Evolutionary conservation across 257 asterid species (phyloP), one percentile per base, ranked within the genome.

Genomic region (Fraxinus americana): DNA sequence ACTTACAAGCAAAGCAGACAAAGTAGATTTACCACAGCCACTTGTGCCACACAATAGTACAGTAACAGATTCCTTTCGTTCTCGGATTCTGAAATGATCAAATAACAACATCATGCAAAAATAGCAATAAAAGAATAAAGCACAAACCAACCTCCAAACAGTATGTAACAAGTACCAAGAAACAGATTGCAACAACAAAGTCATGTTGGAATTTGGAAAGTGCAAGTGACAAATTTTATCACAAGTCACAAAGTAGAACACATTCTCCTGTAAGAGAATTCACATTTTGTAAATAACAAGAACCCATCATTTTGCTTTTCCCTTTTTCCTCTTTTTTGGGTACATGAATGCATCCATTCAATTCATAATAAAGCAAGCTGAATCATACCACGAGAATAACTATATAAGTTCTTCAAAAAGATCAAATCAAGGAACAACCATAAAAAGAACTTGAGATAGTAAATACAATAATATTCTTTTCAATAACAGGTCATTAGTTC

Each of bases 21-120:
- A 89, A 72, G 99, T 96, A 80, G 99, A 96, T 88, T 96, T 96
- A 77, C 99, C 99, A 80, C 99, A 96, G 78, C 99, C 99, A 83
- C 99, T 93, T 5, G 99, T 91, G 69, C 99, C 99, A 82, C 99
- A 96, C 82, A 96, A 87, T 52, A 96, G 82, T 76, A 96, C 91
- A 8, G 95, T 96, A 77, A 96, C 86, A 65, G 98, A 96, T 79
- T 91, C 97, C 90, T 89, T 96, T 79, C 96, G 91, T 83, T 96
- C 99, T 80, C 94, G 91, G 83, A 96, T 87, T 85, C 99, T 96
- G 94, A 77, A 84, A 82, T 34, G 8, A 75, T 35, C 65, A 78
- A 75, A 12, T 27, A 72, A 70, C 71, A 43, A 63, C 36, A 72
- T 74, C 63, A 65, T 70, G 19, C 25, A 29, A 34, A 34, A 71